Evolutionary conservation across 2,329 filamentous ascomycete genomes (phyloP).

Genomic region (Aspergillus aculeatinus): DNA sequence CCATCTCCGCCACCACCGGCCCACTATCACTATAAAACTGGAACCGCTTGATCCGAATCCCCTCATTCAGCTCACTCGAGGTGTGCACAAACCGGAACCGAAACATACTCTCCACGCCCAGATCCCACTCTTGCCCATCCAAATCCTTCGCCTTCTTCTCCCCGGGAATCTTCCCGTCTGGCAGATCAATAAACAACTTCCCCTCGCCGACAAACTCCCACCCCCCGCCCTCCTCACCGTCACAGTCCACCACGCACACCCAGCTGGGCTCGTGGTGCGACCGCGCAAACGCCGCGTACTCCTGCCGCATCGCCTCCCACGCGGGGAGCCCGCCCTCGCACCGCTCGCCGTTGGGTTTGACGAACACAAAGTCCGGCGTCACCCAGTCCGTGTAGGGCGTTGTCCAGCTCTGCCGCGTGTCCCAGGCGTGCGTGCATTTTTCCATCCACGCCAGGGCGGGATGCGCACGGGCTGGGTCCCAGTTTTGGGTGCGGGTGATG

Average conservation of each 20-base stretch:
- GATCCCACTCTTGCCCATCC: background rate
- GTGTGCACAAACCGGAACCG: background rate
- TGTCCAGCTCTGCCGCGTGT: background rate
- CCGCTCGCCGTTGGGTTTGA: background rate
- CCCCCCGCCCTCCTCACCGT: background rate
- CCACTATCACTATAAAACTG: background rate
- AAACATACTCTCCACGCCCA: background rate
- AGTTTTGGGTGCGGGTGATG: background rate
- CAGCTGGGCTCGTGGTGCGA: background rate
- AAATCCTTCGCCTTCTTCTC: background rate
- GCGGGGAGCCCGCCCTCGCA: background rate
- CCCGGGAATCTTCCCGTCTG: background rate
- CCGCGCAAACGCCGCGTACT: background rate
- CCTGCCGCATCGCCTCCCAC: background rate
- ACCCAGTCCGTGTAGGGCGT: background rate
- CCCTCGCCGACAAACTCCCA: background rate
- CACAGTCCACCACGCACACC: background rate
- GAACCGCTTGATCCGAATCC: background rate
- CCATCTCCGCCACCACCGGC: background rate
- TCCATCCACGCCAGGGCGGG: background rate
- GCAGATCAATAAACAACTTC: background rate
- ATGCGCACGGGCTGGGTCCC: background rate
- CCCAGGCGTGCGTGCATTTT: background rate
- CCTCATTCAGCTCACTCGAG: background rate
- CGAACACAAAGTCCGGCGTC: background rate